These are phyloP conservation scores for Tranzscheliella williamsii DNA, from an alignment of 1,284 basidiomycete genomes.

Conservation along the genomic window DNA sequence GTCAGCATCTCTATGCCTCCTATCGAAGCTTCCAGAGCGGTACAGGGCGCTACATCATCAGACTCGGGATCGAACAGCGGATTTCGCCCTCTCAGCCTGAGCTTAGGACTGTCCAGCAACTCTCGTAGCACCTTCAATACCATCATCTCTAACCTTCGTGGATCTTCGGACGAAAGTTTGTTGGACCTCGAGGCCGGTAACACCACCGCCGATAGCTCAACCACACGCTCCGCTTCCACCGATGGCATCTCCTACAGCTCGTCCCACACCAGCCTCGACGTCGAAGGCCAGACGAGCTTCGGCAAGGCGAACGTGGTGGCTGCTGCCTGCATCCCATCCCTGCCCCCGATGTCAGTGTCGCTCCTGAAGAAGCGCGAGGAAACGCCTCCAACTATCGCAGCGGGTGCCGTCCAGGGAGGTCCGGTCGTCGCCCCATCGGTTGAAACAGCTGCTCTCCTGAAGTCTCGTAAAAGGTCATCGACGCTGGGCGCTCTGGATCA, in stretches of 20 bases:
- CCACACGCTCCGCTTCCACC: slow-evolving; percentile 17
- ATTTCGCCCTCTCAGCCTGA: slow-evolving; percentile 37
- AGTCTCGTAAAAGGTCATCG: slow-evolving; percentile 19
- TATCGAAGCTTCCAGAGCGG: slow-evolving; percentile 4
- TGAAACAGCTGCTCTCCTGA: not conserved
- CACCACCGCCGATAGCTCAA: slow-evolving; percentile 8
- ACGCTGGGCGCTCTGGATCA: slow-evolving; percentile 28
- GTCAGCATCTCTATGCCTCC: slow-evolving; percentile 21
- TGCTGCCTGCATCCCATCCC: slow-evolving; percentile 21
- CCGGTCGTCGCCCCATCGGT: not conserved
- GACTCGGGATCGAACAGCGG: not conserved
- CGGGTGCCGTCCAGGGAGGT: slow-evolving; percentile 3
- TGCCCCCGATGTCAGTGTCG: slow-evolving; percentile 31
- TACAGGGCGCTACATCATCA: too few relatives aligned
- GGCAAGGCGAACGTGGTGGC: slow-evolving; percentile 36
- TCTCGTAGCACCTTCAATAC: slow-evolving; percentile 31
- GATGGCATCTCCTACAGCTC: slow-evolving; percentile 31
- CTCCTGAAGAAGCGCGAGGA: slow-evolving; percentile 9
- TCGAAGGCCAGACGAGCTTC: slow-evolving; percentile 33
- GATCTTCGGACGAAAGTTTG: slow-evolving; percentile 1
- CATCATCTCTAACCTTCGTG: slow-evolving; percentile 17
- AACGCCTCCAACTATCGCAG: slow-evolving; percentile 4
- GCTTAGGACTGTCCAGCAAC: slow-evolving; percentile 19
- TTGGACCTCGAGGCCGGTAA: slow-evolving; percentile 26
- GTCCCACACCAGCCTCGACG: slow-evolving; percentile 30